Base-by-base conservation (phyloP, 768 basidiomycete species). In the Udeniomyces megalosporus region DNA sequence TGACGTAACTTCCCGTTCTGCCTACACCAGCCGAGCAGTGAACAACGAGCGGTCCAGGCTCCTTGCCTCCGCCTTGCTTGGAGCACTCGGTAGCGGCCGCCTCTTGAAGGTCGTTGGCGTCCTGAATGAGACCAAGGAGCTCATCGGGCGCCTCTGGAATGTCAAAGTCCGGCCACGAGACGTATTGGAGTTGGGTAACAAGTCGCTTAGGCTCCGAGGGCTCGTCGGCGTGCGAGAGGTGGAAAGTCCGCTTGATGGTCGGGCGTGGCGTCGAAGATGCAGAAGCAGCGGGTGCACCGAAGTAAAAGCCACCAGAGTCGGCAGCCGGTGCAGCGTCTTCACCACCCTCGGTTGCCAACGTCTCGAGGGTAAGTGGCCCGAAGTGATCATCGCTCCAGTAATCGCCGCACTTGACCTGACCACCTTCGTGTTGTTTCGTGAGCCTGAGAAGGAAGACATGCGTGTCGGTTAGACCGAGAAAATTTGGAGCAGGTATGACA, bases 21-120 rank as follows among this genome's bases (percentile, higher is more conserved):
- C 93, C 93, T 6, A 95, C 90, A 22, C 93, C 93, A 0, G 93
- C 93, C 32, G 88, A 91, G 70, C 92, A 92, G 71, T 92, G 89
- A 66, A 92, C 72, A 51, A 92, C 71, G 31, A 90, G 80, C 0
- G 87, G 86, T 24, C 67, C 68, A 12, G 55, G 55, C 5, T 35
- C 42, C 53, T 54, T 38, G 15, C 45, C 20, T 17, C 57, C 49
- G n/a, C 29, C 15, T 17, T 38, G 45, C 20, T 28, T 26, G 8
- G 58, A 49, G 38, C 38, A 17, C 28, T 60, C 55, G 6, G 47
- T 52, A 12, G 42, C 44, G 29, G 48, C 54, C 14, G 34, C 8
- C 20, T 58, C 60, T 54, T 68, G 63, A 1, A 74, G 70, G 3
- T 69, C 69, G 66, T 80, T 83, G n/a, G 89, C 84, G 65, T 83